Evolutionary conservation across 352 stramenopile genomes (phyloP), one percentile per base, ranked within the genome.

Genomic region (Phytophthora crassamura): DNA sequence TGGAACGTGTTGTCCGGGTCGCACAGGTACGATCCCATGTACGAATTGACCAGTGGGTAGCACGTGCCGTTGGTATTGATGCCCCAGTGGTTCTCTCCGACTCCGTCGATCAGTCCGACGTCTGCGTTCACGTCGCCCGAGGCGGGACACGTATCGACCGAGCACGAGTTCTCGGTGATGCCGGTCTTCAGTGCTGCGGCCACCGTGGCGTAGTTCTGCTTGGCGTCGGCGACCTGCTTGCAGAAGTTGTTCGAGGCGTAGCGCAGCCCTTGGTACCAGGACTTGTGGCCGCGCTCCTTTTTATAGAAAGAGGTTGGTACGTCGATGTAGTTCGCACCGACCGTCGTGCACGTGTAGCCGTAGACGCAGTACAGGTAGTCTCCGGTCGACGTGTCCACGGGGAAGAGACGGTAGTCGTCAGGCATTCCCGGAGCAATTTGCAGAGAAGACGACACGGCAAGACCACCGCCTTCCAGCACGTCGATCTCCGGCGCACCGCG

Each of bases 401-500:
- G 41, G 32, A 73, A 77, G 1, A 72, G 22, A 12, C 77, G 69
- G 42, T 69, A 86, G 30, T 81, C 53, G 8, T 75, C 56, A 2
- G 80, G 77, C 67, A 84, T 84, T 0, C 80, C 86, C 0, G 82
- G 82, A 0, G 58, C 75, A 41, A 97, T 72, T 52, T 98, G 93
- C 2, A 97, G 69, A 9, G 91, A 97, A 9, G 88, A 88, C 9
- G 89, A 97, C 48, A 96, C 61, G n/a, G 70, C 46, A 65, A 62
- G 52, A 20, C 72, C 71, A 15, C 71, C 64, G 69, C 88, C 82
- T 98, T 86, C 94, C 5, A 98, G 74, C 22, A 98, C 64, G 67
- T 98, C 94, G 64, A 98, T 98, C 64, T 98, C 94, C 1, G 91
- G 92, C 22, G 92, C 89, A 32, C 94, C 94, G 20, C 93, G 77